These are phyloP conservation scores for Pseudocercospora eumusae DNA, from an alignment of 2,329 filamentous ascomycete species.

Conservation along the genomic window DNA sequence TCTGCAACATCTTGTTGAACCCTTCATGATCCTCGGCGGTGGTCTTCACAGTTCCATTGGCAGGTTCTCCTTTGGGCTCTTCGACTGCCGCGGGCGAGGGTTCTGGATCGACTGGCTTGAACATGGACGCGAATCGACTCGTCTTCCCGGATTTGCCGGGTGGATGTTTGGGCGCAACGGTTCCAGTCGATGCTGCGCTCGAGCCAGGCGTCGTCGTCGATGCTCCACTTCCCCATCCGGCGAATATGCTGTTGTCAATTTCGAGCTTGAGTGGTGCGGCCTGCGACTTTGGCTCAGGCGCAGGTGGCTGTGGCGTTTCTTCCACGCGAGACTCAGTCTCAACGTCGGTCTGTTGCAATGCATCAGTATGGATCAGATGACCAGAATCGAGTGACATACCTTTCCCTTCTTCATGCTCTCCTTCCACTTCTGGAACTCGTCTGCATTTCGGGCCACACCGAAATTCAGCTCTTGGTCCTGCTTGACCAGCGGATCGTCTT, in stretches of 20 bases:
- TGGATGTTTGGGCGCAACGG: slow-evolving; percentile 8
- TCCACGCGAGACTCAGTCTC: not conserved
- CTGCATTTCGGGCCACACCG: slow-evolving; percentile 65
- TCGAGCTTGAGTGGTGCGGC: slow-evolving; percentile 66
- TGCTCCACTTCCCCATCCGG: slow-evolving; percentile 54
- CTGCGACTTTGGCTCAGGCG: slow-evolving; percentile 37
- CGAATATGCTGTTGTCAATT: slow-evolving; percentile 71
- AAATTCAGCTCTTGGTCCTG: slow-evolving; percentile 58
- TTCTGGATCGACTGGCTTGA: slow-evolving; percentile 38
- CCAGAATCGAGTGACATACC: not conserved
- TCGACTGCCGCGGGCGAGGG: slow-evolving; percentile 22
- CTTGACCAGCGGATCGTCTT: slow-evolving; percentile 63
- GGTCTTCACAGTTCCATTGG: slow-evolving; percentile 39
- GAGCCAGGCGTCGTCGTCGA: slow-evolving; percentile 27
- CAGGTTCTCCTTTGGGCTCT: slow-evolving; percentile 19
- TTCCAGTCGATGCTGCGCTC: slow-evolving; percentile 19
- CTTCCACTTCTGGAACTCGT: slow-evolving; percentile 94
- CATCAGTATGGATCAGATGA: not conserved
- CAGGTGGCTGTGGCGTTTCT: slow-evolving; percentile 15
- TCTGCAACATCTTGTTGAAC: slow-evolving; percentile 70
- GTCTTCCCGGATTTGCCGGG: slow-evolving; percentile 63
- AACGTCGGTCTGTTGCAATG: slow-evolving; percentile 1
- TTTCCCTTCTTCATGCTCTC: slow-evolving; percentile 71
- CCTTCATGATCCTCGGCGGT: slow-evolving; percentile 77
- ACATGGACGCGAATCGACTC: slow-evolving; percentile 83